Conservation (phyloP, 2,329 filamentous ascomycete genomes). For the Aspergillus sp. region DNA sequence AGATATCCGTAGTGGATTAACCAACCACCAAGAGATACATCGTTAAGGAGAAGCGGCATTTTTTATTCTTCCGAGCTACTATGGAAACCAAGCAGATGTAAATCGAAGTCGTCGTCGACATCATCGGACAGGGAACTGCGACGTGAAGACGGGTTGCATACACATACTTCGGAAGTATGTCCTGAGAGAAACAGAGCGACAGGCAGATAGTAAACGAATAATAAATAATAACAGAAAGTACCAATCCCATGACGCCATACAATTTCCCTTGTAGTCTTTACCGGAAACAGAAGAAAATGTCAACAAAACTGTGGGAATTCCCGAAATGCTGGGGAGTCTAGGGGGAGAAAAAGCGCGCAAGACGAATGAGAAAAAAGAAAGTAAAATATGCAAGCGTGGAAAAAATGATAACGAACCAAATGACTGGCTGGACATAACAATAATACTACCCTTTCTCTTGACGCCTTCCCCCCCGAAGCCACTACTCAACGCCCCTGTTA, state of each 20-base stretch:
- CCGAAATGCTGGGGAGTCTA: too few relatives aligned
- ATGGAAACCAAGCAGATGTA: too few relatives aligned
- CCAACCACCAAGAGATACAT: too few relatives aligned
- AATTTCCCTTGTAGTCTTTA: background rate
- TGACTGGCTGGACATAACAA: background rate
- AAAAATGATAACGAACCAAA: slow-evolving; percentile 3
- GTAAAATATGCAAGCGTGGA: slow-evolving; percentile 3
- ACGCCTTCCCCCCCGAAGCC: background rate
- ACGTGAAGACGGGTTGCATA: too few relatives aligned
- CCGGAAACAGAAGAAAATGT: background rate
- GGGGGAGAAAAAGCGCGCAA: slow-evolving; percentile 1
- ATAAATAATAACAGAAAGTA: background rate
- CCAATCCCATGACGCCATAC: slow-evolving; percentile 1
- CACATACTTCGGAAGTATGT: too few relatives aligned
- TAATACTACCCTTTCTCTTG: background rate
- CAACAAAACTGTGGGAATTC: too few relatives aligned
- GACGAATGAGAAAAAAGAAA: slow-evolving; percentile 2
- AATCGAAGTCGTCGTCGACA: too few relatives aligned
- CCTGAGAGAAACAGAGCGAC: background rate
- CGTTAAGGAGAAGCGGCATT: too few relatives aligned
- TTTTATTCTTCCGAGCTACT: too few relatives aligned
- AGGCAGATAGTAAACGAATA: background rate
- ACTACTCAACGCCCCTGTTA: background rate
- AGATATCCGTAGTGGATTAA: too few relatives aligned
- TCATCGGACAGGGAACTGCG: too few relatives aligned